Percentiles rank a stretch among this genome's conserved stretches.
Evolutionary conservation across 2,329 filamentous ascomycete species (phyloP).

Genomic region (Microdochium bolleyi): DNA sequence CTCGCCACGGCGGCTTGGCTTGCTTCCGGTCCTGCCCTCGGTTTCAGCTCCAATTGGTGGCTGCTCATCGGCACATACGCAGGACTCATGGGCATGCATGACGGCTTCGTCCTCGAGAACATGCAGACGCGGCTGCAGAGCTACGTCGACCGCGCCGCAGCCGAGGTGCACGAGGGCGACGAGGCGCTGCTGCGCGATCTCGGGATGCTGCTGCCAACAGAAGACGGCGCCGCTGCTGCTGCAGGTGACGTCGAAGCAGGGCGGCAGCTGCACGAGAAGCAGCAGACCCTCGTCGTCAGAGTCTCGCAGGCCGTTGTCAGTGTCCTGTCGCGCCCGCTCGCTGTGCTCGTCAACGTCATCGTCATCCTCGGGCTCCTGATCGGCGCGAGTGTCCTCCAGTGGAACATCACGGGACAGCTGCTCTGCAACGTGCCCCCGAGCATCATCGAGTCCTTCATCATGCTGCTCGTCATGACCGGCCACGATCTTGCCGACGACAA

Average conservation of each 20-base stretch:
- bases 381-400: constrained; percentile 18
- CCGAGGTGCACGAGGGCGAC: constrained; percentile 1
- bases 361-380: constrained; percentile 18
- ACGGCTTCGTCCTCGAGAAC: constrained; percentile 36
- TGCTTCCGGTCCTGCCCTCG: constrained; percentile 25
- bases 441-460: constrained; percentile 24
- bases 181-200: neutral
- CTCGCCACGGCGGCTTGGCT: constrained; percentile 27
- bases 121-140: constrained; percentile 20
- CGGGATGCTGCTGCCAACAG: neutral
- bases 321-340: neutral
- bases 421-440: constrained; percentile 25
- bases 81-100: constrained; percentile 33
- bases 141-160: constrained; percentile 1
- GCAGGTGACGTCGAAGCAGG: neutral
- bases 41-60: constrained; percentile 36
- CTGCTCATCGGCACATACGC: constrained; percentile 39
- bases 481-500: constrained; percentile 18
- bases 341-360: constrained; percentile 1
- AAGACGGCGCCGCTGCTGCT: neutral
- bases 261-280: neutral
- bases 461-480: constrained; percentile 21
- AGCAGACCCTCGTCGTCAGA: too few species aligned
- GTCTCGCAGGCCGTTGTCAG: constrained; percentile 1
- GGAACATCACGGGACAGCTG: constrained; percentile 23